Base-by-base conservation (phyloP, 2,329 filamentous ascomycete species). In the Microcyclosporella mali region DNA sequence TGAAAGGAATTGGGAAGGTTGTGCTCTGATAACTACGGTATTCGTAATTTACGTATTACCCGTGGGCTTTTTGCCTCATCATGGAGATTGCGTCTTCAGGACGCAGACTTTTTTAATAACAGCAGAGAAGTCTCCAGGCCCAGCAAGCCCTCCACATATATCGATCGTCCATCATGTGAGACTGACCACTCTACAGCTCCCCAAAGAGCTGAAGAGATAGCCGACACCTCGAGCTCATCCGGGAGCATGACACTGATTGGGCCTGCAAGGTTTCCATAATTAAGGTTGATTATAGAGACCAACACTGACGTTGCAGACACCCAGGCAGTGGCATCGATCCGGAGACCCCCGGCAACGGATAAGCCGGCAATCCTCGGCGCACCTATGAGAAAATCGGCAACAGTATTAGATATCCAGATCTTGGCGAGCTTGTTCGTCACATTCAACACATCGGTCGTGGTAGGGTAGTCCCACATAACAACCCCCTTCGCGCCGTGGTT, bases 401-500 rank as follows among this genome's bases (percentile, higher is more conserved):
- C 58, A 2, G 53, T 44, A 0, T 52, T 28, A 3, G 33, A 54
- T n/a, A 65, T 64, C 14, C 74, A 51, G 0, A 70, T 57, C n/a
- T 50, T 59, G 6, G 67, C 67, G 31, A 75, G 42, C 9, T 46
- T 34, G 10, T 59, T 45, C 15, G 65, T 72, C 2, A 63, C 56
- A 4, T 50, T 46, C 14, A 56, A 52, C 2, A 73, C 50, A 27
- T 63, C 66, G 2, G 47, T 27, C 6, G 52, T 63, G 1, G 70
- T 71, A 0, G 72, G 72, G 47, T 66, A 75, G 16, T 65, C 56
- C 73, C 73, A 75, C 55, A 64, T 66, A 2, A 71, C 66, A 15
- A 74, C 60, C 0, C 70, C 73, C 49, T 70, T 74, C 1, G 69
- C 71, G 33, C 68, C 66, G 47, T 74, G 70, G 48, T 74, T 73